Evolutionary conservation across 2,329 filamentous ascomycete species (phyloP).

Genomic region (Mollisiaceae sp.): DNA sequence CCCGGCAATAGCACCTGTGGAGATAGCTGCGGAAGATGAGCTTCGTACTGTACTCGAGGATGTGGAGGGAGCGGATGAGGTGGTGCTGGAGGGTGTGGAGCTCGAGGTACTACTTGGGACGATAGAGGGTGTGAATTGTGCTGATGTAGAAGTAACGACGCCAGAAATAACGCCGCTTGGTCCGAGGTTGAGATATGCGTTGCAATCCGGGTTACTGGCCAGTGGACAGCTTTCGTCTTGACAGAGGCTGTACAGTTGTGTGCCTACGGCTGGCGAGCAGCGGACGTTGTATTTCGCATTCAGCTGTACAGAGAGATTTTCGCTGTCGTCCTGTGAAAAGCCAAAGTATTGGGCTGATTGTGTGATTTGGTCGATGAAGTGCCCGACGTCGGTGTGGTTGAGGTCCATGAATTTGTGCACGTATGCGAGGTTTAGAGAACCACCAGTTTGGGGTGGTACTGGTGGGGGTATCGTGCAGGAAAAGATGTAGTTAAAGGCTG

Average conservation of each 20-base stretch:
- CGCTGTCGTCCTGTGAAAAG: constrained; percentile 39
- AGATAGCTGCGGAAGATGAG: background rate
- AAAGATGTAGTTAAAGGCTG: constrained; percentile 40
- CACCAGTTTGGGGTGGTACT: constrained; percentile 28
- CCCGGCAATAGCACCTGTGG: constrained; percentile 19
- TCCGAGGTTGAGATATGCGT: constrained; percentile 35
- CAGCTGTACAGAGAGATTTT: constrained; percentile 34
- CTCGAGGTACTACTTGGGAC: background rate
- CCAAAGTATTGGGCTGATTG: constrained; percentile 37
- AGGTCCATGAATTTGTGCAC: constrained; percentile 45
- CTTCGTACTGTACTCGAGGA: background rate
- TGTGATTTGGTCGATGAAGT: constrained; percentile 43
- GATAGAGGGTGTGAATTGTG: constrained; percentile 6
- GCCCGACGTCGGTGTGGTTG: constrained; percentile 39
- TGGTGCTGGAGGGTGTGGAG: background rate
- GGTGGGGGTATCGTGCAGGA: constrained; percentile 35
- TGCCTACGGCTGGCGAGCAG: constrained; percentile 36
- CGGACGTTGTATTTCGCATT: constrained; percentile 41
- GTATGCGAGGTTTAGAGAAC: constrained; percentile 37
- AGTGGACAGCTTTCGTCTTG: constrained; percentile 39
- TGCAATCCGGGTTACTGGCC: constrained; percentile 39
- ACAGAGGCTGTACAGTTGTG: constrained; percentile 40
- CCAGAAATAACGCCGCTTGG: constrained; percentile 26
- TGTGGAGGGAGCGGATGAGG: background rate
- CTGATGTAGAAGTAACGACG: background rate